These are phyloP conservation scores for Scortechinia acanthostroma DNA, from an alignment of 2,329 filamentous ascomycete genomes.

Conservation along the genomic window DNA sequence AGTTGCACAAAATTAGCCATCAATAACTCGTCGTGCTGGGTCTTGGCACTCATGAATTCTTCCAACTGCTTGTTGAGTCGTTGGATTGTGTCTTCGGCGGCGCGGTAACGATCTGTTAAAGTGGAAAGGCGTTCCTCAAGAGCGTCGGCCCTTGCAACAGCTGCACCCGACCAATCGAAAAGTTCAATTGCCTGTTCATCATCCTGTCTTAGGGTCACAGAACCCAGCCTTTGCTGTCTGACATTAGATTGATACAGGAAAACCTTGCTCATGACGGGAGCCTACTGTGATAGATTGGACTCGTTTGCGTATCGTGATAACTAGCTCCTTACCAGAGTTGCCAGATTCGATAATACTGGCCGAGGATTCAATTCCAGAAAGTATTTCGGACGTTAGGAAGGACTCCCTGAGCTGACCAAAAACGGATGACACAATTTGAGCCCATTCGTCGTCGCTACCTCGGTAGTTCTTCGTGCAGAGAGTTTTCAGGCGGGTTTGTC, in stretches of 20 bases:
- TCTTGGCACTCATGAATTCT: slow-evolving; percentile 46
- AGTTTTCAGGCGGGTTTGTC: slow-evolving; percentile 9
- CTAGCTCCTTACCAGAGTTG: slow-evolving; percentile 19
- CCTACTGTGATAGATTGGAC: slow-evolving; percentile 37
- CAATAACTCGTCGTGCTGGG: slow-evolving; percentile 44
- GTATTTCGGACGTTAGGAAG: slow-evolving; percentile 2
- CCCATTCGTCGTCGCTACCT: slow-evolving; percentile 30
- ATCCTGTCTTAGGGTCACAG: slow-evolving; percentile 38
- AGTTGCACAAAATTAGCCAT: slow-evolving; percentile 48
- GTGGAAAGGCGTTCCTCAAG: slow-evolving; percentile 29
- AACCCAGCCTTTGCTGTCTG: slow-evolving; percentile 39
- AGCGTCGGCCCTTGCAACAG: slow-evolving; percentile 29
- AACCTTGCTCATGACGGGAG: neutral
- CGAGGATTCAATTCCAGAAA: slow-evolving; percentile 2
- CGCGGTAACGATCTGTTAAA: slow-evolving; percentile 25
- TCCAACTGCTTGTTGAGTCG: slow-evolving; percentile 44
- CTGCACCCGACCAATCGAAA: slow-evolving; percentile 45
- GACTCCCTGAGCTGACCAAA: slow-evolving; percentile 8
- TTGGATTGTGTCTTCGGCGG: slow-evolving; percentile 37
- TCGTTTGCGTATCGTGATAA: slow-evolving; percentile 28
- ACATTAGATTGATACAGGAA: slow-evolving; percentile 6
- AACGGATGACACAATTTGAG: slow-evolving; percentile 19
- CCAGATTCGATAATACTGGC: slow-evolving; percentile 3
- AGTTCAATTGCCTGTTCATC: slow-evolving; percentile 44
- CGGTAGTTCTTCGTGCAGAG: slow-evolving; percentile 30